Base-by-base conservation (phyloP, 176 grass and related monocot species). In the Zizania latifolia region DNA sequence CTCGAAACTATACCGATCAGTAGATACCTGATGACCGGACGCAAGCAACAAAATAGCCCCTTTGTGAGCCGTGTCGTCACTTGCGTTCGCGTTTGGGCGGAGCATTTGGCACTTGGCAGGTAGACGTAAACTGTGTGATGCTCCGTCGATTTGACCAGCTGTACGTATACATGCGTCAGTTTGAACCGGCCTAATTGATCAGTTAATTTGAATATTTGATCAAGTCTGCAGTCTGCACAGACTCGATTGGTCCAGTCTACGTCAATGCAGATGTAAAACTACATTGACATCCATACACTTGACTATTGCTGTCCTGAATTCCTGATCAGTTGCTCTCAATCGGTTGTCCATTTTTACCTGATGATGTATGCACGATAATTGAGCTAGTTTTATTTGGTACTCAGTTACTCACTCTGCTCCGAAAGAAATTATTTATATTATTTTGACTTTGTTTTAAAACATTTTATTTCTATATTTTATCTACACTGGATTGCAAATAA, bases 311-410 rank as follows among this genome's bases (percentile, higher is more conserved):
- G 73, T 57, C 58, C 6, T 21, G 48, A 28, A 40, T 67, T 58
- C 66, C 10, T 21, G 48, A 22, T 50, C 72, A 10, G 29, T 36
- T 66, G 66, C 15, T 24, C 45, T 37, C 65, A 33, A 28, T 68
- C 65, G 32, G 30, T 59, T 33, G 73, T 78, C 17, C 9, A 27
- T 77, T 65, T 72, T 66, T 11, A 31, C 10, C 19, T 38, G 78
- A 67, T 46, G 50, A 67, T 46, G 50, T 24, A 7, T 38, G 76
- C 24, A 34, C 21, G 10, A n/a, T n/a, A n/a, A n/a, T n/a, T n/a
- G n/a, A n/a, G n/a, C n/a, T n/a, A n/a, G n/a, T n/a, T n/a, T n/a
- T n/a, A n/a, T n/a, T n/a, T n/a, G n/a, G n/a, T n/a, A n/a, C n/a
- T n/a, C n/a, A n/a, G n/a, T n/a, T n/a, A n/a, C n/a, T n/a, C n/a